phyloP scores from a whole-genome alignment of 495 filamentous ascomycete genomes.

The Penicillium mononematosum region DNA sequence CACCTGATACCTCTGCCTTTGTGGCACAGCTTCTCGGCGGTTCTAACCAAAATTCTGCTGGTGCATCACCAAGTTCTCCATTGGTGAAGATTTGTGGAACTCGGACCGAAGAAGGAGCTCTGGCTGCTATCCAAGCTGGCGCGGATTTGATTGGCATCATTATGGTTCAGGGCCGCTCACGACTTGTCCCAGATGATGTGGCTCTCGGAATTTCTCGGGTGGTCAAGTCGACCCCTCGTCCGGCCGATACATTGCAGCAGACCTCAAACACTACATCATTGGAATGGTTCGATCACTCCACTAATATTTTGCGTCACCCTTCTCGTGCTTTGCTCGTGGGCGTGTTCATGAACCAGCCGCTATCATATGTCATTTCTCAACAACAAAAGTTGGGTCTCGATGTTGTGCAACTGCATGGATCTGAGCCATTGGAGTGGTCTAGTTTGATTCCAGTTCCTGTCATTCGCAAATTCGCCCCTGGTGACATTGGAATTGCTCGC shows the following conservation, averaged over 20 bases:
- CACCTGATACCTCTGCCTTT: slow-evolving; percentile 73
- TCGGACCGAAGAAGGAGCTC: slow-evolving; percentile 74
- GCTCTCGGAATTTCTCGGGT: slow-evolving; percentile 77
- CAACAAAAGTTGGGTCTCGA: slow-evolving; percentile 79
- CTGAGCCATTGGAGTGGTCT: slow-evolving; percentile 91
- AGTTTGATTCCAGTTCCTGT: slow-evolving; percentile 84
- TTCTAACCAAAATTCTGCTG: slow-evolving; percentile 27
- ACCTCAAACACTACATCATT: slow-evolving; percentile 37
- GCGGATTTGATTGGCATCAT: slow-evolving; percentile 95
- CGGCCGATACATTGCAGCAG: slow-evolving; percentile 25
- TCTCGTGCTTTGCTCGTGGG: slow-evolving; percentile 80
- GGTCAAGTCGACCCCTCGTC: slow-evolving; percentile 61
- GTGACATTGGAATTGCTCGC: slow-evolving; percentile 64
- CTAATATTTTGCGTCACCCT: slow-evolving; percentile 49
- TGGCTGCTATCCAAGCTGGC: slow-evolving; percentile 78
- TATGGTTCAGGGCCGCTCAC: slow-evolving; percentile 74
- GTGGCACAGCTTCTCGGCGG: slow-evolving; percentile 77
- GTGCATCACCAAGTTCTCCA: slow-evolving; percentile 33
- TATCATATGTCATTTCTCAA: slow-evolving; percentile 73
- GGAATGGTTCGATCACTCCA: slow-evolving; percentile 64
- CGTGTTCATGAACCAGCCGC: slow-evolving; percentile 88
- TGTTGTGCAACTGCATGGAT: slow-evolving; percentile 86
- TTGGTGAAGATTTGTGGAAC: slow-evolving; percentile 98
- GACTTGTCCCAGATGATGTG: slow-evolving; percentile 71
- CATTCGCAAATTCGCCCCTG: slow-evolving; percentile 74